phyloP scores from a whole-genome alignment of 2,329 filamentous ascomycete genomes.

The Myriosclerotinia duriaeana region DNA sequence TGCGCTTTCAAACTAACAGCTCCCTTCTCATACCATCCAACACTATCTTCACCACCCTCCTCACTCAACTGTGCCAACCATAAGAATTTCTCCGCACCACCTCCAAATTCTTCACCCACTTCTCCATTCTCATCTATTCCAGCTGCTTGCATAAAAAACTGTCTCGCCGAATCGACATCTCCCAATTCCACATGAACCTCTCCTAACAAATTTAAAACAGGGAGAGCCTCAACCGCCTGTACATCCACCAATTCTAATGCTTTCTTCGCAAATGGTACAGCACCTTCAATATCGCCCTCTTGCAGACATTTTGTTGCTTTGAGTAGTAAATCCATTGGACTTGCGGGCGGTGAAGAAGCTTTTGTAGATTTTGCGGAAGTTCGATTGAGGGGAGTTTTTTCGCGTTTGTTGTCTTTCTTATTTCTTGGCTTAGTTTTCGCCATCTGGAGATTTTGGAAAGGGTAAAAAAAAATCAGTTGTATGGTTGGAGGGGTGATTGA shows the following conservation, averaged over 20 bases:
- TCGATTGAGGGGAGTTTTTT: slow-evolving; percentile 37
- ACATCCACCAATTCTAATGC: slow-evolving; percentile 35
- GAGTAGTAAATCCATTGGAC: slow-evolving; percentile 33
- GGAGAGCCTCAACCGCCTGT: slow-evolving; percentile 37
- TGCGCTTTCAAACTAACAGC: slow-evolving; percentile 69
- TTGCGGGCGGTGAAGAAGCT: slow-evolving; percentile 31
- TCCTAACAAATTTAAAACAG: slow-evolving; percentile 39
- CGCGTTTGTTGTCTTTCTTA: slow-evolving; percentile 38
- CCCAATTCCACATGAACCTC: slow-evolving; percentile 48
- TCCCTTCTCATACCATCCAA: slow-evolving; percentile 68
- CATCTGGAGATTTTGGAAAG: slow-evolving; percentile 31
- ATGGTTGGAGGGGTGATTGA: not conserved
- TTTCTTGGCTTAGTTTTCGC: slow-evolving; percentile 41
- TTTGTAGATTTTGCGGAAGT: slow-evolving; percentile 34
- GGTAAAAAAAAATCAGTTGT: not conserved
- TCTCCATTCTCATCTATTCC: slow-evolving; percentile 73
- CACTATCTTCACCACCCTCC: slow-evolving; percentile 64
- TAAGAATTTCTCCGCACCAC: slow-evolving; percentile 89
- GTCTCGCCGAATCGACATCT: slow-evolving; percentile 71
- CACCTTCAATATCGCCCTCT: slow-evolving; percentile 39
- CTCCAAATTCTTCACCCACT: slow-evolving; percentile 68
- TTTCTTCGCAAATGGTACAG: slow-evolving; percentile 36
- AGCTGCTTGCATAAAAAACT: slow-evolving; percentile 71
- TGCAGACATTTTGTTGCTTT: slow-evolving; percentile 38
- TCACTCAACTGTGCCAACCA: slow-evolving; percentile 89